Base-by-base conservation (phyloP, 2,329 filamentous ascomycete species). In the Trichoderma atrobrunneum region DNA sequence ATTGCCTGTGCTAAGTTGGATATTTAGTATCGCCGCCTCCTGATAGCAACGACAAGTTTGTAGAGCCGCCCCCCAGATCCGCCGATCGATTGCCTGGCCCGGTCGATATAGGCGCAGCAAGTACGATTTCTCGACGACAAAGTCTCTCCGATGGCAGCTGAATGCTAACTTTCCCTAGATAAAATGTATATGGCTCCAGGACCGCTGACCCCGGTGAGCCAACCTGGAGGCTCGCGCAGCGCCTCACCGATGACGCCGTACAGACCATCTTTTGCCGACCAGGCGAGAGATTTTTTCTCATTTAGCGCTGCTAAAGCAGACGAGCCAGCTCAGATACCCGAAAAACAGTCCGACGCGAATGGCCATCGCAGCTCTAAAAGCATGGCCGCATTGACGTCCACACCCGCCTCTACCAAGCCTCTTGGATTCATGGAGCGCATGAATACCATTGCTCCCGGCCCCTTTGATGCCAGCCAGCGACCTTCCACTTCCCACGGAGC, bases 401-500 rank as follows among this genome's bases (percentile, higher is more conserved):
- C 60, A 66, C 59, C 43, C 7, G 34, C 70, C 12, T 36, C 72
- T 11, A 30, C 26, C 39, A 73, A 73, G 28, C 67, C 72, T 18
- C 59, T 68, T 14, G 72, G 72, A 73, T 78, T 93, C 32, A 77
- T 92, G 75, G 86, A 88, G 74, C 87, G 89, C 66, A 88, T 93
- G 85, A 87, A 92, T 75, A 86, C 83, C 10, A 91, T 93, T 77
- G 85, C 88, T 1, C 89, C 91, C 1, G 91, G 90, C 0, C 91
- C 91, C 0, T 92, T 93, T 76, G 88, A 90, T 74, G 79, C 85
- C 36, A 81, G 78, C 74, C 81, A 82, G 75, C 82, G 80, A 51
- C 77, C 80, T 34, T 78, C 81, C 4, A 72, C 75, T 30, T 76
- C 75, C n/a, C 77, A 78, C 16, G 82, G 83, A 56, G 77, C 80